phyloP scores from a whole-genome alignment of 441 rosid species.

The Biscutella laevigata region DNA sequence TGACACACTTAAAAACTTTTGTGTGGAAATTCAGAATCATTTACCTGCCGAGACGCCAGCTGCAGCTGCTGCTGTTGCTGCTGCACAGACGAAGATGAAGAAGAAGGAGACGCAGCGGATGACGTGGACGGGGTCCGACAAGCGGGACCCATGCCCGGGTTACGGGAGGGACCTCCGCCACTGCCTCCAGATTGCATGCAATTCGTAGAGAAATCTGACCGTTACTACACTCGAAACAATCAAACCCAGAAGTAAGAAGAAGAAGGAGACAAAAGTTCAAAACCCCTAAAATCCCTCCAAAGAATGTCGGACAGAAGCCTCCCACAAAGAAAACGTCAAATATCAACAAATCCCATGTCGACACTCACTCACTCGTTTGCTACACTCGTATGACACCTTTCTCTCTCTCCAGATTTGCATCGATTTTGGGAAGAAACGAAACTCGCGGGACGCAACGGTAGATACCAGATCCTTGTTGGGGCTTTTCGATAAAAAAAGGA shows the following conservation, averaged over 20 bases:
- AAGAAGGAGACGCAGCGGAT: slow-evolving; percentile 90
- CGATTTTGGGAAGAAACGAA: slow-evolving; percentile 23
- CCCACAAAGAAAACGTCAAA: slow-evolving; percentile 36
- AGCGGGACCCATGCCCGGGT: slow-evolving; percentile 51
- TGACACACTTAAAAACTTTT: too few relatives aligned
- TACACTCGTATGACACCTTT: not conserved
- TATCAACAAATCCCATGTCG: slow-evolving; percentile 29
- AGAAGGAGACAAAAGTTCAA: slow-evolving; percentile 9
- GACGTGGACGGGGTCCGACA: slow-evolving; percentile 79
- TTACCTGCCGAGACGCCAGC: slow-evolving; percentile 66
- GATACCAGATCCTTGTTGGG: slow-evolving; percentile 30
- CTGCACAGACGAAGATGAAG: slow-evolving; percentile 88
- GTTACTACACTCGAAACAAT: slow-evolving; percentile 12
- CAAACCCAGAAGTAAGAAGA: slow-evolving; percentile 10
- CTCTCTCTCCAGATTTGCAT: slow-evolving; percentile 27
- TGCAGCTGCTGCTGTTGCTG: slow-evolving; percentile 56
- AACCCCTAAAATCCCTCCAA: slow-evolving; percentile 27
- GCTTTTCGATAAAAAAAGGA: slow-evolving; percentile 11
- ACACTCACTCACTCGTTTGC: slow-evolving; percentile 10
- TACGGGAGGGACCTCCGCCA: slow-evolving; percentile 74
- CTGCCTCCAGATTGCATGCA: slow-evolving; percentile 88
- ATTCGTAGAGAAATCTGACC: slow-evolving; percentile 22
- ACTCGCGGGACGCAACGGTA: slow-evolving; percentile 33
- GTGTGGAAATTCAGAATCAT: too few relatives aligned
- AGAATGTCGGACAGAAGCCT: slow-evolving; percentile 19